Evolutionary conservation across 192 early-diverging fungal genomes (phyloP), one percentile per base, ranked within the genome.

Genomic region (Mortierella claussenii): DNA sequence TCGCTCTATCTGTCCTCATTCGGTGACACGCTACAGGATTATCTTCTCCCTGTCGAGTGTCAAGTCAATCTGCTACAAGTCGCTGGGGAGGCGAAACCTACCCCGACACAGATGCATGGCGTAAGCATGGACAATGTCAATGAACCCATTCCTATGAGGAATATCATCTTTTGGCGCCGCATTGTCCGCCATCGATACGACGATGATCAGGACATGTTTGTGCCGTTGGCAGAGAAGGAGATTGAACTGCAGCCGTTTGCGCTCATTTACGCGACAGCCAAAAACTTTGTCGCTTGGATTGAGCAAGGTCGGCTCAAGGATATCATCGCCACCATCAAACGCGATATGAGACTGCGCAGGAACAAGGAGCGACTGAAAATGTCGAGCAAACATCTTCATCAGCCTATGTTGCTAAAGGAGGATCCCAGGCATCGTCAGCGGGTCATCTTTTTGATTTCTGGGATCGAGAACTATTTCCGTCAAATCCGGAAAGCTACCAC

Each of bases 161-260:
- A 79, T 45, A 60, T 57, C 11, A 49, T 83, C 0, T 79, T 65
- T 52, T 86, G 85, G 85, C 61, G 58, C 36, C 81, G 79, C 5
- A 56, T 57, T 20, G 51, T 65, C 12, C 31, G 1, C 9, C 40
- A 55, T 0, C 70, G 70, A 17, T 82, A 74, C 60, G 76, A 84
- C 47, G 32, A 42, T 4, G 64, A 66, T 3, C 34, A 65, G 13
- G 74, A 78, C 36, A 28, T 34, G 1, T 81, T 80, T 48, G 46
- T 74, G 28, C 70, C 68, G 0, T 5, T 56, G 12, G 26, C 30
- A 7, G 21, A 63, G 12, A 48, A 51, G 12, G 55, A 60, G 3
- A 60, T 81, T 8, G 52, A 63, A 9, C 43, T 76, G 5, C 79
- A 84, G 23, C 33, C 60, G 9, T 58, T 68, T 49, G 51, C 57